These are phyloP conservation scores for Pyracantha coccinea DNA, from an alignment of 331 rosid species.

Conservation along the genomic window DNA sequence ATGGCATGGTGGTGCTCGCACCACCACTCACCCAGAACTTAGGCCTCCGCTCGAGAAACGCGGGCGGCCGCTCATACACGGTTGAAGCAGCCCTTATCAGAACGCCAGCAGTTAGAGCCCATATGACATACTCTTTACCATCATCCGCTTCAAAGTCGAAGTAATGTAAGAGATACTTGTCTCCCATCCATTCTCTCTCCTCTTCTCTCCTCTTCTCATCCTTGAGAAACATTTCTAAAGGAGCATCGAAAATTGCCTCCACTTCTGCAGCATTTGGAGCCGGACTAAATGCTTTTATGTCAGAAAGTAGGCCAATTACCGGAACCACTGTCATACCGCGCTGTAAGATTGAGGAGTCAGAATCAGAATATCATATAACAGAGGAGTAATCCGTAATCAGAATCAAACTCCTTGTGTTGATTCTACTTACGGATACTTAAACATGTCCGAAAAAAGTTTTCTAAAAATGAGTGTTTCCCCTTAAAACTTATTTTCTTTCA, in stretches of 20 bases:
- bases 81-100: constrained; percentile 58
- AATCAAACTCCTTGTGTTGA: too few species aligned
- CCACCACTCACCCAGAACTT: constrained; percentile 44
- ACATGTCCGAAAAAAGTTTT: not conserved
- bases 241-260: constrained; percentile 72
- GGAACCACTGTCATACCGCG: constrained; percentile 58
- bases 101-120: constrained; percentile 92
- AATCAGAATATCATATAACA: too few species aligned
- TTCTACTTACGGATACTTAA: too few species aligned
- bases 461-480: too few species aligned
- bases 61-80: constrained; percentile 52
- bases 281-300: constrained; percentile 63
- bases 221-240: constrained; percentile 89
- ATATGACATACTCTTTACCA: constrained; percentile 47
- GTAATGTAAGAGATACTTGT: constrained; percentile 51
- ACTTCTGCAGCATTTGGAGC: constrained; percentile 63
- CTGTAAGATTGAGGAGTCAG: constrained; percentile 19
- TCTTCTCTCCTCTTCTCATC: constrained; percentile 68
- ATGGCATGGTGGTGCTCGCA: constrained; percentile 6
- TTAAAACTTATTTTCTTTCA: too few species aligned
- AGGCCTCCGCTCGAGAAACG: constrained; percentile 60
- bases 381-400: too few species aligned
- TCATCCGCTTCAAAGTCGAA: constrained; percentile 51
- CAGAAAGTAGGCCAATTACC: constrained; percentile 58
- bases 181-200: constrained; percentile 71